phyloP scores from a whole-genome alignment of 2,329 filamentous ascomycete species.

The Samsoniella hepiali region DNA sequence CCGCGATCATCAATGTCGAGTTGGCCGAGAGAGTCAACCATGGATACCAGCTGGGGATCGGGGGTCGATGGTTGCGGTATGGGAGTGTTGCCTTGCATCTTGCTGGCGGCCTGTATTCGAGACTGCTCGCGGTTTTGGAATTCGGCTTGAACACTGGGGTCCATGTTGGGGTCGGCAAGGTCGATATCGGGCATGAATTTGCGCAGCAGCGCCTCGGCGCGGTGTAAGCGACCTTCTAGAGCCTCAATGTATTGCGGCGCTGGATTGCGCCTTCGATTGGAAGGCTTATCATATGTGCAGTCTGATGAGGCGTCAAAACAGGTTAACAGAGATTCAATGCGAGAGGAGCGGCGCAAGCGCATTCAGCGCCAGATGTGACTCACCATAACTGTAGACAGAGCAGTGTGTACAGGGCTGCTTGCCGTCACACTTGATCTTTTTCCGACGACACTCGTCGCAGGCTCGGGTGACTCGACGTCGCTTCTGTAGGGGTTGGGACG shows the following conservation, averaged over 20 bases:
- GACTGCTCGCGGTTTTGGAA: conserved; percentile 54
- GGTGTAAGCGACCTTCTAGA: conserved; percentile 76
- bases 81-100: conserved; percentile 37
- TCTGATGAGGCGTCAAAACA: conserved; percentile 49
- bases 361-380: conserved; percentile 26
- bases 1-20: conserved; percentile 89
- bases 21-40: conserved; percentile 90
- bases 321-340: not conserved
- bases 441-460: conserved; percentile 78
- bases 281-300: conserved; percentile 93
- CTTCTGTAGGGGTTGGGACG: conserved; percentile 66
- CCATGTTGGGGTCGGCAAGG: conserved; percentile 78
- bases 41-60: conserved; percentile 79
- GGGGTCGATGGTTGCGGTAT: conserved; percentile 42
- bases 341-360: not conserved
- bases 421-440: conserved; percentile 85
- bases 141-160: conserved; percentile 71
- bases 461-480: conserved; percentile 74
- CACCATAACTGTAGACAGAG: conserved; percentile 97
- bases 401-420: conserved; percentile 93
- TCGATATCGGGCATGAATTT: conserved; percentile 81
- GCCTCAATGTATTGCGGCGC: conserved; percentile 92
- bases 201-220: conserved; percentile 75
- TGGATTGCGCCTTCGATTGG: conserved; percentile 84
- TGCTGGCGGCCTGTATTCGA: conserved; percentile 42